A percentile compares a stretch with the other conserved stretches of the same genome.
Conservation (phyloP, 257 asterid genomes). For the Paraleonurus japonicus region DNA sequence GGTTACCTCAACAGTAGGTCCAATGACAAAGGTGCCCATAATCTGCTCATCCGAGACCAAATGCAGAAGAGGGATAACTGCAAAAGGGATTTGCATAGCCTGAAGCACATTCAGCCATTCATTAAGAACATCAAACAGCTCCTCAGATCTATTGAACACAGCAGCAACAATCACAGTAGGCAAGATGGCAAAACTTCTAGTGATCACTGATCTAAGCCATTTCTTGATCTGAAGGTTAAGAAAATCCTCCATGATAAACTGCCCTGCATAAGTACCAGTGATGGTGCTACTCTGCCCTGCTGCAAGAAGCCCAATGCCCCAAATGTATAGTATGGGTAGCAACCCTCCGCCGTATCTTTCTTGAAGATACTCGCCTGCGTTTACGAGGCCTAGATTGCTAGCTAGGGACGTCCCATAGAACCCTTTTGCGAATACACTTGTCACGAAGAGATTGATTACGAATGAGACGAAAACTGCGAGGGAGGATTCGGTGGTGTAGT, state of each 20-base stretch:
- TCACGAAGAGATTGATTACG: constrained; percentile 56
- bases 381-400: constrained; percentile 49
- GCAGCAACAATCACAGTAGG: constrained; percentile 60
- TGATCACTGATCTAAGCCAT: constrained; percentile 71
- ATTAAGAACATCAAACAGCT: constrained; percentile 58
- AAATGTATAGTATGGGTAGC: constrained; percentile 60
- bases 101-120: constrained; percentile 78
- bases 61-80: constrained; percentile 66
- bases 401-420: constrained; percentile 55
- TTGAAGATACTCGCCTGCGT: constrained; percentile 67
- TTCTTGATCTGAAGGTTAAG: constrained; percentile 60
- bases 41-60: constrained; percentile 56
- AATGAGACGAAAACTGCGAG: constrained; percentile 62
- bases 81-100: constrained; percentile 76
- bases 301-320: constrained; percentile 73
- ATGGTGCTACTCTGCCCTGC: constrained; percentile 86
- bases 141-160: constrained; percentile 63
- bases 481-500: constrained; percentile 63
- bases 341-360: constrained; percentile 57
- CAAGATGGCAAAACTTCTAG: constrained; percentile 70
- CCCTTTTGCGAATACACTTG: constrained; percentile 69
- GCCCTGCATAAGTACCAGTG: constrained; percentile 80
- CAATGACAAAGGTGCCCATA: constrained; percentile 68
- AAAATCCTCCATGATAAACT: constrained; percentile 78
- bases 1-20: constrained; percentile 51